phyloP scores from a whole-genome alignment of 2,329 filamentous ascomycete genomes.

The Cyphellophora attinorum region DNA sequence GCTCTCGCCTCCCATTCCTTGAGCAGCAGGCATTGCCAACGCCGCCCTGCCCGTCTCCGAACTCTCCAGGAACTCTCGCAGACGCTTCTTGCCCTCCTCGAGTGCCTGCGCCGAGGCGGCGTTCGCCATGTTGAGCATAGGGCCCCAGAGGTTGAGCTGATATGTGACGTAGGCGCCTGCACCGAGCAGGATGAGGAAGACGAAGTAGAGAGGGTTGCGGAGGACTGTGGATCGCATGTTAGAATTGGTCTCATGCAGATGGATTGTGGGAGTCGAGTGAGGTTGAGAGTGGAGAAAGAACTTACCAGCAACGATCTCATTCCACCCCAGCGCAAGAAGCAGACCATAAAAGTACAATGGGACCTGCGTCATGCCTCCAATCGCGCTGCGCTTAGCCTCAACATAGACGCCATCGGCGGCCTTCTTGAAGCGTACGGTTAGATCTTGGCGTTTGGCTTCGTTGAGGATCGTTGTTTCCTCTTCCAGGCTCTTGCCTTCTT shows the following conservation, averaged over 20 bases:
- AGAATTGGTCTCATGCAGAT: conserved; percentile 2
- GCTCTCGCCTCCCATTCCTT: too few species aligned
- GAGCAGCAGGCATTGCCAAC: conserved; percentile 56
- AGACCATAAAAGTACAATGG: conserved; percentile 91
- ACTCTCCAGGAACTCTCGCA: conserved; percentile 80
- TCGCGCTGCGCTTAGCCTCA: conserved; percentile 92
- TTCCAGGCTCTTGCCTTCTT: conserved; percentile 86
- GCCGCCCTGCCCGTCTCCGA: conserved; percentile 79
- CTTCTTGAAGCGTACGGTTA: conserved; percentile 95
- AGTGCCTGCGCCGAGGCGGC: conserved; percentile 78
- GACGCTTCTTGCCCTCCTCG: conserved; percentile 82
- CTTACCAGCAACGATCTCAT: conserved; percentile 90
- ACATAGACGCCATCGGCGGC: conserved; percentile 96
- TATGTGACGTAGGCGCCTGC: conserved; percentile 82
- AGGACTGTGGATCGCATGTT: conserved; percentile 56
- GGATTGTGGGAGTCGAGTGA: too few species aligned
- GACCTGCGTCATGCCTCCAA: conserved; percentile 88
- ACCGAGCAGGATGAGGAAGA: conserved; percentile 69
- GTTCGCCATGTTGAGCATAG: conserved; percentile 90
- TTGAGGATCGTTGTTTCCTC: conserved; percentile 94
- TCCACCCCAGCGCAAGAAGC: conserved; percentile 90
- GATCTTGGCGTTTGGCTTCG: conserved; percentile 80
- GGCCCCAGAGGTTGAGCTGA: conserved; percentile 87
- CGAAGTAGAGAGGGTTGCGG: conserved; percentile 85
- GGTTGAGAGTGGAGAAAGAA: background rate